Percentiles rank a stretch among this genome's conserved stretches.
These are phyloP conservation scores for Amanita pallidorosea DNA, from an alignment of 768 basidiomycete species.

Conservation along the genomic window DNA sequence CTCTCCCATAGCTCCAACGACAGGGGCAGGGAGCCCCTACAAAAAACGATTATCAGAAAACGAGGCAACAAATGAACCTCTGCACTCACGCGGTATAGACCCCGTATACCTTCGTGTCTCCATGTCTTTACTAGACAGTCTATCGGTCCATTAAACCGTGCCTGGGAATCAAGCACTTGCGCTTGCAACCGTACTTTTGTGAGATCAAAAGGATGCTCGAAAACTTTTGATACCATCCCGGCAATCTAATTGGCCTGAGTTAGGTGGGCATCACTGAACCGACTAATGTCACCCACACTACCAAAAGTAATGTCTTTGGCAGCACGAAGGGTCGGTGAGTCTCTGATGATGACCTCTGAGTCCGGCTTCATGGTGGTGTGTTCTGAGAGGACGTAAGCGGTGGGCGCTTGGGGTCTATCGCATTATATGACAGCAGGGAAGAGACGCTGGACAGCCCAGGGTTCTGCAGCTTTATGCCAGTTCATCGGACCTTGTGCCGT, in stretches of 20 bases:
- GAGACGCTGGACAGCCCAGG: too few species aligned
- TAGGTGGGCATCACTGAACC: neutral
- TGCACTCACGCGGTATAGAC: conserved; percentile 73
- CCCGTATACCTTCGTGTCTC: conserved; percentile 69
- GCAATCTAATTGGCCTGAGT: conserved; percentile 37
- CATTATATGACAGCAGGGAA: too few species aligned
- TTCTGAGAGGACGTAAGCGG: neutral
- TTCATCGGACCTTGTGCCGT: too few species aligned
- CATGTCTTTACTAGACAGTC: conserved; percentile 86
- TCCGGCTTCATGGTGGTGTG: conserved; percentile 2
- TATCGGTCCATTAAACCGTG: conserved; percentile 71
- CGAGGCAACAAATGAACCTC: neutral
- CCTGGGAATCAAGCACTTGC: conserved; percentile 64
- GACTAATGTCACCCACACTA: conserved; percentile 23
- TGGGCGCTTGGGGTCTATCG: too few species aligned
- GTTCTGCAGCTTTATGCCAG: too few species aligned
- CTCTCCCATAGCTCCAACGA: conserved; percentile 89
- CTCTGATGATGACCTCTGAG: conserved; percentile 10
- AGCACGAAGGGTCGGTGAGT: conserved; percentile 20
- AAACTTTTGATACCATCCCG: conserved; percentile 77
- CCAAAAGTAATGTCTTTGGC: conserved; percentile 38
- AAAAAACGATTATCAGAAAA: neutral
- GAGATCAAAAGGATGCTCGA: conserved; percentile 90
- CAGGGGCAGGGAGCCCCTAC: conserved; percentile 88
- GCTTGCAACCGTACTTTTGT: conserved; percentile 88